Evolutionary conservation across 192 early-diverging fungal species (phyloP), one percentile per base, ranked within the genome.

Genomic region (Backusella luteola): DNA sequence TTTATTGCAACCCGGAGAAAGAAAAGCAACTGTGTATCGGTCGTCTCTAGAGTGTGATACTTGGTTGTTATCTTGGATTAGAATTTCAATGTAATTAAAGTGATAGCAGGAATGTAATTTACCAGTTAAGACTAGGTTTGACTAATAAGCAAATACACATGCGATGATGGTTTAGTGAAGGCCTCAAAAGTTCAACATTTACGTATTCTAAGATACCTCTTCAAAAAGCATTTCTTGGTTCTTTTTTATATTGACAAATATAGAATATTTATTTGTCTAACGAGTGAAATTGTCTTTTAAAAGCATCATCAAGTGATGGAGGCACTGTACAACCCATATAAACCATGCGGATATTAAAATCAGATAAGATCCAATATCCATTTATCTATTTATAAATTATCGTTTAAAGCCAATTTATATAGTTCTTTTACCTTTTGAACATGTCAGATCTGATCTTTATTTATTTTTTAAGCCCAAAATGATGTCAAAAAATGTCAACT

Each of bases 1-100:
- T 63, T 63, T 63, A 63, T 63, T 63, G 56, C 56, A 26, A 29
- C 23, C 56, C 56, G 23, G 23, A 63, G 56, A 63, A 63, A 63
- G 23, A 63, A 63, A 63, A 63, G 8, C 4, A 63, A 63, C 11
- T 63, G n/a, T 14, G 17, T 23, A 59, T 59, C 15, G 11, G 9
- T 23, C 3, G 1, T 39, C 11, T 32, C 32, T 3, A 12, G 11
- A 3, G 56, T 29, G 21, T 23, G 23, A 23, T 63, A 63, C 11
- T 29, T 14, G 15, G 15, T 6, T 63, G 9, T 12, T 63, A 63
- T 63, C 12, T 29, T 29, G 23, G 23, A 11, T 29, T 29, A 63
- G 23, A 12, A 6, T 59, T 59, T 59, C 9, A 59, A 23, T 59
- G 53, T 9, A 21, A 21, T 6, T 52, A 26, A 56, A 9, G 23